These are phyloP conservation scores for Hygrocybe coccinea DNA, from an alignment of 768 basidiomycete genomes.

Conservation along the genomic window DNA sequence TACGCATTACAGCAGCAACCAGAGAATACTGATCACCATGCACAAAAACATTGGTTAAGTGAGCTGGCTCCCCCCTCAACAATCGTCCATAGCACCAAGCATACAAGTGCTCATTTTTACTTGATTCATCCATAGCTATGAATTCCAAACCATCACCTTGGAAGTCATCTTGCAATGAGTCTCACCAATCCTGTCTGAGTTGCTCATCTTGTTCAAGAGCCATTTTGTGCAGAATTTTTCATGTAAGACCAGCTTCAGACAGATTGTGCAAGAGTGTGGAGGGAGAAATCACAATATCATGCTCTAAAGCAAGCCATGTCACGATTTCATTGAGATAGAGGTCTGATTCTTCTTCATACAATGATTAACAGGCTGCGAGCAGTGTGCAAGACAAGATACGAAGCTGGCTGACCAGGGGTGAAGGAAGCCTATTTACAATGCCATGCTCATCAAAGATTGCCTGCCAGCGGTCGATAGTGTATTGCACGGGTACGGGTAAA, in stretches of 20 bases:
- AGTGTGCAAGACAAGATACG: constrained; percentile 10
- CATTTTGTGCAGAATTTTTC: constrained; percentile 16
- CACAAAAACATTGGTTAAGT: constrained; percentile 21
- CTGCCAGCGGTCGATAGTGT: constrained; percentile 21
- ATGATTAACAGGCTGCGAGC: constrained; percentile 4
- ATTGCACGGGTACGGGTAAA: too few species aligned
- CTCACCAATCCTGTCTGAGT: neutral
- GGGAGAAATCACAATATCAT: constrained; percentile 12
- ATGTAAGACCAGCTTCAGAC: constrained; percentile 13
- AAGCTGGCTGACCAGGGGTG: constrained; percentile 15
- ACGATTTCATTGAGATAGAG: constrained; percentile 13
- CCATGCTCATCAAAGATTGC: constrained; percentile 15
- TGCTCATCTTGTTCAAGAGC: constrained; percentile 14
- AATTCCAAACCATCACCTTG: constrained; percentile 2
- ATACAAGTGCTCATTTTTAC: constrained; percentile 27
- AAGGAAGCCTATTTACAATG: constrained; percentile 10
- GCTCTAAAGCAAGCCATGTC: constrained; percentile 11
- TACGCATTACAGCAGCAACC: constrained; percentile 32
- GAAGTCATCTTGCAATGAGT: neutral
- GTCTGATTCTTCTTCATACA: constrained; percentile 8
- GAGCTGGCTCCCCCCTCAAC: constrained; percentile 12
- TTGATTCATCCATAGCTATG: constrained; percentile 22
- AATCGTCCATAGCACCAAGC: constrained; percentile 19
- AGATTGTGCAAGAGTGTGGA: constrained; percentile 15
- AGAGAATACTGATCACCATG: constrained; percentile 29